A percentile compares a stretch with the other conserved stretches of the same genome.
Conservation (phyloP, 306 rosid genomes). For the Quercus cerris region DNA sequence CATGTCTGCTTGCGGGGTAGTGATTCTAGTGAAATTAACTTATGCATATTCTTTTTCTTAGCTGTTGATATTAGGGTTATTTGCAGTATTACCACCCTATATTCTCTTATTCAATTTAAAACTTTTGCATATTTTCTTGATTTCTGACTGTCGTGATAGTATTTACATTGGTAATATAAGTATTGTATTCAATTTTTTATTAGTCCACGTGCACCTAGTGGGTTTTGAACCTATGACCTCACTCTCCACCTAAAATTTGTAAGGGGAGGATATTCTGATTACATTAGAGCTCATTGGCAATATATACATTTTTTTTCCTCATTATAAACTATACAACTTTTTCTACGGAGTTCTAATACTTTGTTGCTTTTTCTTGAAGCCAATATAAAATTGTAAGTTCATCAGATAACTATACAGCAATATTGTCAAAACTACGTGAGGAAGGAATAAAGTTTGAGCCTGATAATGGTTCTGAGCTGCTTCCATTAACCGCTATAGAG, state of each 20-base stretch:
- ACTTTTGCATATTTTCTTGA: background rate
- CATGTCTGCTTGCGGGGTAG: too few species aligned
- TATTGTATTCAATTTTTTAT: background rate
- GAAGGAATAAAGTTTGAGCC: slow-evolving; percentile 76
- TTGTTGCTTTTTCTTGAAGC: slow-evolving; percentile 37
- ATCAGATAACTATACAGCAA: slow-evolving; percentile 68
- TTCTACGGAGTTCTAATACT: slow-evolving; percentile 21
- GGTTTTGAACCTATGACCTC: too few species aligned
- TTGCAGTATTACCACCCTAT: background rate
- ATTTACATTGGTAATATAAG: background rate
- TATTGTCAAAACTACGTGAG: slow-evolving; percentile 66
- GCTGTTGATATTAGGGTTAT: background rate
- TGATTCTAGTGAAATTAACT: background rate
- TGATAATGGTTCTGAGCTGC: slow-evolving; percentile 89
- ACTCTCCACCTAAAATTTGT: too few species aligned
- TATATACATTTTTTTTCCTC: background rate
- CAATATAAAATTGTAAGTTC: slow-evolving; percentile 81
- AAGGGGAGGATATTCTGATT: too few species aligned
- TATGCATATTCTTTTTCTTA: background rate
- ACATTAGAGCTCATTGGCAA: too few species aligned
- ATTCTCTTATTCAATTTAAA: background rate
- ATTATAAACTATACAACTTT: background rate
- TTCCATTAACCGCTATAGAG: slow-evolving; percentile 70
- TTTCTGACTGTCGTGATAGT: background rate
- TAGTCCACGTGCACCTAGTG: background rate